Evolutionary conservation across 2,329 filamentous ascomycete genomes (phyloP).

Genomic region (Fulvia fulva): DNA sequence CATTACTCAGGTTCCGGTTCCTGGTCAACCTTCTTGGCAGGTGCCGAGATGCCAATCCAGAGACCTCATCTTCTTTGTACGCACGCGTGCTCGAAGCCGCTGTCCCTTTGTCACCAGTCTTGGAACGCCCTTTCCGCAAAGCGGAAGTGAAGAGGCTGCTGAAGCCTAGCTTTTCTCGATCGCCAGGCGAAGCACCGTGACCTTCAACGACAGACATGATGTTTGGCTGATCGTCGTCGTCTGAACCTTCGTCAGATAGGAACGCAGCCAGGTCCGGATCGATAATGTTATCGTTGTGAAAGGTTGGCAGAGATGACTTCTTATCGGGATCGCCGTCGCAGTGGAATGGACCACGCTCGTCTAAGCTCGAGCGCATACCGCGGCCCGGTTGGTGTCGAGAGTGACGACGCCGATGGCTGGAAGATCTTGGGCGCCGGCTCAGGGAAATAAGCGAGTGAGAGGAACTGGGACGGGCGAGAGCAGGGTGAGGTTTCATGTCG

Average conservation of each 20-base stretch:
- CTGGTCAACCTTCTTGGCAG: slow-evolving; percentile 58
- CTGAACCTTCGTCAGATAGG: slow-evolving; percentile 86
- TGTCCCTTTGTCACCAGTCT: slow-evolving; percentile 67
- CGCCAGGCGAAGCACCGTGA: slow-evolving; percentile 46
- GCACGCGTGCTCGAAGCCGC: slow-evolving; percentile 63
- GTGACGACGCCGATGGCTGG: slow-evolving; percentile 76
- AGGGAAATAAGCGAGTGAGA: slow-evolving; percentile 82
- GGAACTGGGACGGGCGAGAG: slow-evolving; percentile 82
- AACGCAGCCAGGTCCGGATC: slow-evolving; percentile 93
- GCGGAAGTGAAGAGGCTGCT: slow-evolving; percentile 64
- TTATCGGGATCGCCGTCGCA: slow-evolving; percentile 66
- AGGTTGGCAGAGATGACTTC: slow-evolving; percentile 72
- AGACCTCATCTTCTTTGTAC: slow-evolving; percentile 58
- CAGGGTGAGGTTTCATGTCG: slow-evolving; percentile 61
- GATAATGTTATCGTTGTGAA: slow-evolving; percentile 97
- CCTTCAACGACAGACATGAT: slow-evolving; percentile 70
- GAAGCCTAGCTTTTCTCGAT: slow-evolving; percentile 71
- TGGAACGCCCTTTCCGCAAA: slow-evolving; percentile 70
- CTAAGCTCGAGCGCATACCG: slow-evolving; percentile 60
- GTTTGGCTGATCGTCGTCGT: slow-evolving; percentile 84
- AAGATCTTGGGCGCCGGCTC: slow-evolving; percentile 67
- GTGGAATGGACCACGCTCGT: slow-evolving; percentile 85
- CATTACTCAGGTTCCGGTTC: slow-evolving; percentile 77
- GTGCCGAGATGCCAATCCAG: slow-evolving; percentile 63
- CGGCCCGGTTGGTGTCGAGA: slow-evolving; percentile 82